Evolutionary conservation across 345 rosid species (phyloP), one percentile per base, ranked within the genome.

Genomic region (Mallotus nudiflorus): DNA sequence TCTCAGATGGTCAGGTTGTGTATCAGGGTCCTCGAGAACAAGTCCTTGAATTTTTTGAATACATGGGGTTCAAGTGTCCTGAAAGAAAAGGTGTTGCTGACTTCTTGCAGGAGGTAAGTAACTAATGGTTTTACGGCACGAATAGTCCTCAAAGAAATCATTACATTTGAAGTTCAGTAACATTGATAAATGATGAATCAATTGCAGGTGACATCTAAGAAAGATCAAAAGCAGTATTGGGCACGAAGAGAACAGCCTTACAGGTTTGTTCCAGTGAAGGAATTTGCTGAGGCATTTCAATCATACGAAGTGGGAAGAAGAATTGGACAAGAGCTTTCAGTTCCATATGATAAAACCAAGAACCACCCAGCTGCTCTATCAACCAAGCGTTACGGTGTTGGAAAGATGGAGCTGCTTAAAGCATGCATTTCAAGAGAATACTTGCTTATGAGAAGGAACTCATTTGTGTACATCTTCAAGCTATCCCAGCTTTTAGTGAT

Each of bases 211-310:
- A 87, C 92, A 28, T 91, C 97, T 0, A 87, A 29, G 70, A 91
- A 91, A 65, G 97, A 91, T 74, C 94, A 91, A 65, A 65, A 72
- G 50, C 92, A 87, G 75, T 91, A 91, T 62, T 82, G 94, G 94
- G 84, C 71, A 42, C 66, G 56, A 33, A 69, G 35, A 78, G 83
- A 85, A 12, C 66, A 76, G 44, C 87, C 86, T 24, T 88, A 91
- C 76, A 66, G 76, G 61, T 89, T 78, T 67, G 66, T 91, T 29
- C 67, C 82, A 1, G 89, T 72, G 29, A 74, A 65, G 28, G 79
- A 85, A 71, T 89, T 91, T 22, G 76, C 78, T n/a, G 83, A 85
- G 75, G 91, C 89, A 10, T 91, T 84, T 58, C 77, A 70, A 48
- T 77, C 74, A 14, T 80, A 80, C 62, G 76, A 81, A 24, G 74